These are phyloP conservation scores for Achaetomium macrosporum DNA, from an alignment of 2,329 filamentous ascomycete genomes.

Conservation along the genomic window DNA sequence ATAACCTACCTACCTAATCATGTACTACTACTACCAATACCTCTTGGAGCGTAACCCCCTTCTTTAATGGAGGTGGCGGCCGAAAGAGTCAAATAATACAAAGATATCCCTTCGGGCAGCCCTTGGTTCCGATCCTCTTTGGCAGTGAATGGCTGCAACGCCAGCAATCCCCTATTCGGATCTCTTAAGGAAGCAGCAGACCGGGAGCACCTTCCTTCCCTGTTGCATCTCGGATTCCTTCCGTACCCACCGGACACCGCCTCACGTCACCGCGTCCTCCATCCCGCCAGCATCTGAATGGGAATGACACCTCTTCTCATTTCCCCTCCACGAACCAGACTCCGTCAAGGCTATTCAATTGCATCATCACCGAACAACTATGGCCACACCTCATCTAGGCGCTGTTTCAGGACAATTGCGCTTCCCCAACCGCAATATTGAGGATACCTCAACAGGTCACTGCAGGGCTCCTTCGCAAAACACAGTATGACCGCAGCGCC, in stretches of 20 bases:
- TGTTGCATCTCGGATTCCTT: too few species aligned
- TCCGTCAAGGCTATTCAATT: too few species aligned
- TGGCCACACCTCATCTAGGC: constrained; percentile 8
- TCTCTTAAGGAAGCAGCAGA: too few species aligned
- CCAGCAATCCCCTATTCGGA: too few species aligned
- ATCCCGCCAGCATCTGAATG: too few species aligned
- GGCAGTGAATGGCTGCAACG: too few species aligned
- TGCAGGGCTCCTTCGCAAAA: background rate
- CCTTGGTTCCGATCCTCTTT: too few species aligned
- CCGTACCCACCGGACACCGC: too few species aligned
- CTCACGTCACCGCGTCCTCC: too few species aligned
- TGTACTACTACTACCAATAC: constrained; percentile 11
- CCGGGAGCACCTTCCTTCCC: too few species aligned
- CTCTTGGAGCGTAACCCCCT: background rate
- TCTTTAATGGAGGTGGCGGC: background rate
- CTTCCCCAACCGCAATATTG: background rate
- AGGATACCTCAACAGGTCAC: background rate
- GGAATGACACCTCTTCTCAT: too few species aligned
- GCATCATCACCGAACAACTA: background rate
- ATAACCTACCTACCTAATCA: constrained; percentile 13
- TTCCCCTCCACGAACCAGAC: too few species aligned
- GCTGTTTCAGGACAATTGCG: constrained; percentile 19
- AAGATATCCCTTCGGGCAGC: background rate
- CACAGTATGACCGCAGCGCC: constrained; percentile 2
- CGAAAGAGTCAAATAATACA: background rate